These are phyloP conservation scores for Mycena leptocephala DNA, from an alignment of 768 basidiomycete species.

Conservation along the genomic window DNA sequence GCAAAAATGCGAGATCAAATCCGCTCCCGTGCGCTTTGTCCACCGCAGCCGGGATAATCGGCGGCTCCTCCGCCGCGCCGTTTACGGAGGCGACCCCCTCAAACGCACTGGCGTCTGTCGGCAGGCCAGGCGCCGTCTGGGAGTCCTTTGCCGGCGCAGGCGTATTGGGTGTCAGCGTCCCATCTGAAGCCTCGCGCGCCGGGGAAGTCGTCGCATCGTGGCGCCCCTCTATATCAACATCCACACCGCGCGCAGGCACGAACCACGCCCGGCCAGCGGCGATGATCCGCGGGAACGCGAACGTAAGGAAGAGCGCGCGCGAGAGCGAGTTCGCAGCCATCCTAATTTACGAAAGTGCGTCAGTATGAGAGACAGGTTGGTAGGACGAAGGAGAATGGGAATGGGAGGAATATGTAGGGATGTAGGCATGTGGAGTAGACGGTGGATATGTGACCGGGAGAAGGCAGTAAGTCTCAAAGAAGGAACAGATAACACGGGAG, in stretches of 20 bases:
- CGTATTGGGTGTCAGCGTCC: background rate
- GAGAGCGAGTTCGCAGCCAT: constrained; percentile 2
- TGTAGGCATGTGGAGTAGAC: background rate
- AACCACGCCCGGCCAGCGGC: background rate
- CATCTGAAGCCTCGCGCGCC: background rate
- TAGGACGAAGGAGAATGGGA: no score
- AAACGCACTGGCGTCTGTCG: background rate
- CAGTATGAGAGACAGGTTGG: background rate
- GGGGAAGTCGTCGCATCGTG: background rate
- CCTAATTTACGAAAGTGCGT: background rate
- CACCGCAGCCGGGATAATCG: background rate
- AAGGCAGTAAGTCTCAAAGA: background rate
- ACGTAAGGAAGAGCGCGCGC: constrained; percentile 19
- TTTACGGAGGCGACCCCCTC: background rate
- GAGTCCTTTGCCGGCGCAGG: background rate
- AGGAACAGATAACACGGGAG: no score
- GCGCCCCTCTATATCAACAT: background rate
- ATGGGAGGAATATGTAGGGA: no score
- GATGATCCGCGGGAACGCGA: constrained; percentile 15
- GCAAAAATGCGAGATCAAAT: constrained; percentile 22
- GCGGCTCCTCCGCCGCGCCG: background rate
- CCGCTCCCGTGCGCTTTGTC: constrained; percentile 10
- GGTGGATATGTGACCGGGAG: background rate
- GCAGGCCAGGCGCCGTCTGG: background rate
- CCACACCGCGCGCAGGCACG: no score